These are phyloP conservation scores for Fusarium nurragi DNA, from an alignment of 2,329 filamentous ascomycete genomes.

Conservation along the genomic window DNA sequence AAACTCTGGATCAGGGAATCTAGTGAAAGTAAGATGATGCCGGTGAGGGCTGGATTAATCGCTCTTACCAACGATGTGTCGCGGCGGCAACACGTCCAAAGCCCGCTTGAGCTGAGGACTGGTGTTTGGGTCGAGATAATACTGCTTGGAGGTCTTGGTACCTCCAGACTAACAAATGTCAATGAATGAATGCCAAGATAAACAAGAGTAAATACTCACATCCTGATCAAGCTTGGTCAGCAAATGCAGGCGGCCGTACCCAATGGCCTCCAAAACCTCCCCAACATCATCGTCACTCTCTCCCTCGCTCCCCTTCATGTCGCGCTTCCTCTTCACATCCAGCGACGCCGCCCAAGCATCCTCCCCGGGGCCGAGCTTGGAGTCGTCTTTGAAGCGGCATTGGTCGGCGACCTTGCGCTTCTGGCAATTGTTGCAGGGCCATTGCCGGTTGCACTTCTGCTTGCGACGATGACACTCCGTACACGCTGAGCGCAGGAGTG, in stretches of 20 bases:
- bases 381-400: slow-evolving; percentile 22
- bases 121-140: slow-evolving; percentile 7
- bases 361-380: not conserved
- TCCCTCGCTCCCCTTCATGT: not conserved
- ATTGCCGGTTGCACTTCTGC: slow-evolving; percentile 26
- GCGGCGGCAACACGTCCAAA: slow-evolving; percentile 7
- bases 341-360: slow-evolving; percentile 19
- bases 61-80: slow-evolving; percentile 15
- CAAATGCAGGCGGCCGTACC: slow-evolving; percentile 19
- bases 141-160: slow-evolving; percentile 20
- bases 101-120: slow-evolving; percentile 11
- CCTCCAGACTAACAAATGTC: not conserved
- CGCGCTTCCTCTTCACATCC: slow-evolving; percentile 22
- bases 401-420: slow-evolving; percentile 26
- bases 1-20: slow-evolving; percentile 17
- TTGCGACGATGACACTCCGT: slow-evolving; percentile 25
- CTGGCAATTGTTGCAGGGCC: slow-evolving; percentile 23
- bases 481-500: slow-evolving; percentile 5
- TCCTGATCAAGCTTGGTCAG: slow-evolving; percentile 23
- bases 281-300: slow-evolving; percentile 21
- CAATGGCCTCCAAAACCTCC: slow-evolving; percentile 23
- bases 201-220: not conserved
- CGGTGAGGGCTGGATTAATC: not conserved
- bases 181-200: not conserved
- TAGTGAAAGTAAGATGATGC: not conserved